phyloP scores from a whole-genome alignment of 139 green algal genomes.

The Axilococcus clingmanii region DNA sequence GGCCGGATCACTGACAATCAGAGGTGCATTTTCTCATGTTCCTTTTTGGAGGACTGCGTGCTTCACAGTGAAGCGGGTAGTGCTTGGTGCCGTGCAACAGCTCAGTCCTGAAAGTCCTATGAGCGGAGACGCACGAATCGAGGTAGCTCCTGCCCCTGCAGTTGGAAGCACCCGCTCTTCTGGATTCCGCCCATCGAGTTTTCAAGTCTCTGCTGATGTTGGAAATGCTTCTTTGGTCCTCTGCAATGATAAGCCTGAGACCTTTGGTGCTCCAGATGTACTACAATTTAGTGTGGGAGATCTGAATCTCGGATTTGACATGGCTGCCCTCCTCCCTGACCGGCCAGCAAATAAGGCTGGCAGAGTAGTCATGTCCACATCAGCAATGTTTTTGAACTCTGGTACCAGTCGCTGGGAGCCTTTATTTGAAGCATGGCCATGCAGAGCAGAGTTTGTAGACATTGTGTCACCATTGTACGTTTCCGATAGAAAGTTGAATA shows the following conservation, averaged over 20 bases:
- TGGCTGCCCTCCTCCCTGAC: slow-evolving; percentile 26
- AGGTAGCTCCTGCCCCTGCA: too few relatives aligned
- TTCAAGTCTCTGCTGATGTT: slow-evolving; percentile 18
- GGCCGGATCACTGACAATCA: slow-evolving; percentile 34
- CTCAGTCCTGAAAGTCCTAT: too few relatives aligned
- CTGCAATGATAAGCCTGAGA: slow-evolving; percentile 76
- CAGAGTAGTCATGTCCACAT: slow-evolving; percentile 24
- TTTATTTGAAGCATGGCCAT: slow-evolving; percentile 53
- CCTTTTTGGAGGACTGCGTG: slow-evolving; percentile 38
- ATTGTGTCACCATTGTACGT: slow-evolving; percentile 37
- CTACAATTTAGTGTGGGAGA: slow-evolving; percentile 37
- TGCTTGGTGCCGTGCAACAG: background rate
- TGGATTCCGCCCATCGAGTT: slow-evolving; percentile 28
- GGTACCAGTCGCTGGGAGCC: slow-evolving; percentile 62
- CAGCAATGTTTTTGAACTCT: slow-evolving; percentile 65
- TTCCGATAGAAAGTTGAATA: slow-evolving; percentile 39
- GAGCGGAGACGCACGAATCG: background rate
- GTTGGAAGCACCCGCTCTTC: too few relatives aligned
- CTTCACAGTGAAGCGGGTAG: background rate
- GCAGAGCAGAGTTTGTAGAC: slow-evolving; percentile 41
- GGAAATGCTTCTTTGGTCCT: slow-evolving; percentile 43
- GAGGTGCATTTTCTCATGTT: slow-evolving; percentile 60
- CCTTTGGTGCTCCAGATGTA: slow-evolving; percentile 74
- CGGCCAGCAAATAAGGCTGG: slow-evolving; percentile 29
- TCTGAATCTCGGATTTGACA: slow-evolving; percentile 11